Conservation (phyloP, 345 rosid species). For the Heritiera littoralis region DNA sequence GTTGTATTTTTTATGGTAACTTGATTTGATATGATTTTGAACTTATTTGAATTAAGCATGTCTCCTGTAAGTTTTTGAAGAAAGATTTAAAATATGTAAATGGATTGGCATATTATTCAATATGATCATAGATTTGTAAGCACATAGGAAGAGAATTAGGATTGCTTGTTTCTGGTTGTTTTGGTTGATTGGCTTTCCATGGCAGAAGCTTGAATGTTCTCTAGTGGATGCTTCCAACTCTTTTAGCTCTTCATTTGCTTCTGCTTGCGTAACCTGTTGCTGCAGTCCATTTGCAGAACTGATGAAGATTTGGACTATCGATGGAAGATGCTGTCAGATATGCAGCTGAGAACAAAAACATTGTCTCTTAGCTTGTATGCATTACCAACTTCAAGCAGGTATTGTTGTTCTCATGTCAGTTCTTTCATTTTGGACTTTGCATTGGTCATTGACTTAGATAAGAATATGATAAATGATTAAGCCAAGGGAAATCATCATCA, state of each 20-base stretch:
- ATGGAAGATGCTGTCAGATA: slow-evolving; percentile 47
- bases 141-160: background rate
- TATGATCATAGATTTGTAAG: background rate
- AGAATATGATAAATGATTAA: background rate
- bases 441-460: background rate
- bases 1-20: background rate
- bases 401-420: background rate
- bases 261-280: slow-evolving; percentile 21
- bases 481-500: too few species aligned
- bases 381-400: slow-evolving; percentile 39
- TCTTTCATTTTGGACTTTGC: background rate
- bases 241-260: background rate
- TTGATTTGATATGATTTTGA: background rate
- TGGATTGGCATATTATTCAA: background rate
- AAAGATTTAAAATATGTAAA: background rate
- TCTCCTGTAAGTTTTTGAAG: background rate
- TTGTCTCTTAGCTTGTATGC: slow-evolving; percentile 38
- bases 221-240: background rate
- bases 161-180: background rate
- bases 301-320: slow-evolving; percentile 42
- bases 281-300: slow-evolving; percentile 46
- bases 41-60: background rate
- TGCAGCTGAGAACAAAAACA: slow-evolving; percentile 39
- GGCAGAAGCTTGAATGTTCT: background rate
- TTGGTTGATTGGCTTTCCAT: background rate